Base-by-base conservation (phyloP, 2,329 filamentous ascomycete genomes). In the Cladosporium phlei region DNA sequence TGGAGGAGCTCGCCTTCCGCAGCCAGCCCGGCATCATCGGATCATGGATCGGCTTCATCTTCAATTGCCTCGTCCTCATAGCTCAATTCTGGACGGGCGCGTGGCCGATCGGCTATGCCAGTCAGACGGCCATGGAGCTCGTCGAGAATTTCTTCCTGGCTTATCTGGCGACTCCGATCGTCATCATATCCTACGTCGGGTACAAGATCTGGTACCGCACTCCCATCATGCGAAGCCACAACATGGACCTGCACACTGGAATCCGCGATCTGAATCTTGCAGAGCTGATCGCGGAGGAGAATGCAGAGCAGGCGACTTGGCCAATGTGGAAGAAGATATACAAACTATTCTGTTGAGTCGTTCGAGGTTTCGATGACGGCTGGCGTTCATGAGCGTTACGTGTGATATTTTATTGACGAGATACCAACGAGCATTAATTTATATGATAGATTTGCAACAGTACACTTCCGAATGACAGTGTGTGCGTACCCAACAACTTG, bases 201-300 rank as follows among this genome's bases (percentile, higher is more conserved):
- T 65, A 58, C 55, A 65, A 65, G 42, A 20, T 65, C 21, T 63
- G 46, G 49, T 55, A 52, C 40, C 46, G 50, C 28, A 55, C 57
- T 20, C 47, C 50, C 2, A 74, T 88, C 48, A 75, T 95, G 33
- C 73, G 76, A 14, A 68, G 77, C 25, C 72, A 76, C 40, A 84
- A 94, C 52, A 94, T 96, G 82, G 90, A 96, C 66, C 69, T 96
- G 52, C 79, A 85, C 50, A 95, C 89, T 0, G 91, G 91, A 2
- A 80, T 89, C 21, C 76, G 90, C 20, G 88, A 95, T 60, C 78
- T 96, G 48, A 90, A 95, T 63, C 69, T 96, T 34, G 80, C 82
- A 21, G 79, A 86, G 50, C 69, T 97, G 39, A 73, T 94, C 39
- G 82, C 83, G 32, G 85, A 95, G 65, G 91, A 96, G 71, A 70